Conservation (phyloP, 1,284 basidiomycete genomes). For the Apiotrichum gracile region DNA sequence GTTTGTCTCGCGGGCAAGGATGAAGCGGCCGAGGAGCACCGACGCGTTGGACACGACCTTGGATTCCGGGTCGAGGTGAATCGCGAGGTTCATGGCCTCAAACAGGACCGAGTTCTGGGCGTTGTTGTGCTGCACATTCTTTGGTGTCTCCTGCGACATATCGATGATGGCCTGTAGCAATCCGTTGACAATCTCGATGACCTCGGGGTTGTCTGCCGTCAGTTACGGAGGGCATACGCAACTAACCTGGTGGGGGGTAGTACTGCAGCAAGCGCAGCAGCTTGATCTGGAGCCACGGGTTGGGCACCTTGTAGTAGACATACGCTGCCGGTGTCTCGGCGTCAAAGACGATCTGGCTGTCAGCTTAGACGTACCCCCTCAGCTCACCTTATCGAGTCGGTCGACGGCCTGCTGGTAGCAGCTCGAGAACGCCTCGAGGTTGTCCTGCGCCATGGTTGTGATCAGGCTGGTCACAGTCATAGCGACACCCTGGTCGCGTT, state of each 20-base stretch:
- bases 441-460: constrained; percentile 90
- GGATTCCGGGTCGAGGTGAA: constrained; percentile 90
- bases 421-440: constrained; percentile 79
- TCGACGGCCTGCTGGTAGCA: constrained; percentile 94
- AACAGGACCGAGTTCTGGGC: constrained; percentile 98
- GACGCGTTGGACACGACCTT: constrained; percentile 85
- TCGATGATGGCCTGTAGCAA: constrained; percentile 88
- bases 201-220: constrained; percentile 69
- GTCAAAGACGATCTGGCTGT: constrained; percentile 75
- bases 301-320: constrained; percentile 80
- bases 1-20: constrained; percentile 96
- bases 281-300: constrained; percentile 97
- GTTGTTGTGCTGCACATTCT: constrained; percentile 97
- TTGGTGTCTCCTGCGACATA: constrained; percentile 85
- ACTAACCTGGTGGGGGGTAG: constrained; percentile 81
- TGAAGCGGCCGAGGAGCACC: constrained; percentile 86
- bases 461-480: constrained; percentile 88
- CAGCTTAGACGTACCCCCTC: not conserved
- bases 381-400: constrained; percentile 70
- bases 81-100: constrained; percentile 94
- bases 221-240: not conserved
- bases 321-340: constrained; percentile 83
- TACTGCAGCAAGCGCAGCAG: constrained; percentile 88
- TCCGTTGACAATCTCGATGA: constrained; percentile 69
- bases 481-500: constrained; percentile 86